Evolutionary conservation across 2,329 filamentous ascomycete genomes (phyloP).

Genomic region (Ustulina deusta): DNA sequence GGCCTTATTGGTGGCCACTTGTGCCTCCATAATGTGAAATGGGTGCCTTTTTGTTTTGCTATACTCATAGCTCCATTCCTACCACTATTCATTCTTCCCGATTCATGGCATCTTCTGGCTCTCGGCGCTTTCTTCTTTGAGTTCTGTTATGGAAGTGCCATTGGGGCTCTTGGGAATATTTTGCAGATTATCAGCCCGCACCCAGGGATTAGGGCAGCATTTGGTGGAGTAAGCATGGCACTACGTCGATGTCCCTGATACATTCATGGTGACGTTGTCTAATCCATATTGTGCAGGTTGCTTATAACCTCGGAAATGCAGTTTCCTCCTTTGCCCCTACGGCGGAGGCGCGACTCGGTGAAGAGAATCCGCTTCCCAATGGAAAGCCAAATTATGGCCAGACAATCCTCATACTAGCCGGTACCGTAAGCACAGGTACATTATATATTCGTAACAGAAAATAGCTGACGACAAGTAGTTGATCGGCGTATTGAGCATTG

Average conservation of each 20-base stretch:
- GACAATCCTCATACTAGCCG: not conserved
- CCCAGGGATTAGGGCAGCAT: not conserved
- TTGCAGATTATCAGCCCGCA: not conserved
- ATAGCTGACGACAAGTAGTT: not conserved
- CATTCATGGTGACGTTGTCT: not conserved
- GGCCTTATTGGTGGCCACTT: not conserved
- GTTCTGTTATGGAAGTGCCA: not conserved
- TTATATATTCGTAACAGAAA: not conserved
- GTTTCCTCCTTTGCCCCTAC: not conserved
- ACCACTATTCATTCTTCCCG: not conserved
- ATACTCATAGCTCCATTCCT: not conserved
- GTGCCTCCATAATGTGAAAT: not conserved
- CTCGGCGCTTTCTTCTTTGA: not conserved
- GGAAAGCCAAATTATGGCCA: not conserved
- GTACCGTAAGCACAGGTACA: not conserved
- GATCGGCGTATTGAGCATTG: not conserved
- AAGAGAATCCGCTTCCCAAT: not conserved
- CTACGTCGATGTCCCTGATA: not conserved
- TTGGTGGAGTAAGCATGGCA: not conserved
- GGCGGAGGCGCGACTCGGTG: not conserved
- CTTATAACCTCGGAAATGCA: constrained; percentile 1
- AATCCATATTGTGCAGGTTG: not conserved
- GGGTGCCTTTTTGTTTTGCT: not conserved
- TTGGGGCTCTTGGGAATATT: not conserved
- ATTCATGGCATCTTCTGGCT: not conserved